Conservation (phyloP, 352 stramenopile species). For the Globisporangium polare region DNA sequence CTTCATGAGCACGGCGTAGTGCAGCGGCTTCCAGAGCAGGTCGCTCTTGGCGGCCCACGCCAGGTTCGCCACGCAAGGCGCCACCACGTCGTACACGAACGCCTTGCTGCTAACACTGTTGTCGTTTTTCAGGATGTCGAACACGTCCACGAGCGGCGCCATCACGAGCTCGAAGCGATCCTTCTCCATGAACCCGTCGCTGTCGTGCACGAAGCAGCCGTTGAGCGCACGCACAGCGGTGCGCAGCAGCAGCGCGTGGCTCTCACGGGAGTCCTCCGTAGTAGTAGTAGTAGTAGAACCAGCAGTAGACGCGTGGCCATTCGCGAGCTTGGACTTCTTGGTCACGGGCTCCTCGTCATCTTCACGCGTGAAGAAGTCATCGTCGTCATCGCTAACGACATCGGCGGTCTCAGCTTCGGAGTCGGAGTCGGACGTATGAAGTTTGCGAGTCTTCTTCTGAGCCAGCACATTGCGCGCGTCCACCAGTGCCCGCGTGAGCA, state of each 20-base stretch:
- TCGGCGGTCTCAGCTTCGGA: constrained; percentile 27
- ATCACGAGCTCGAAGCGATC: constrained; percentile 80
- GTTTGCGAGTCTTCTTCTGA: constrained; percentile 32
- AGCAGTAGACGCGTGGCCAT: constrained; percentile 10
- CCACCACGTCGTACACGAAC: constrained; percentile 69
- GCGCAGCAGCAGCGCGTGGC: constrained; percentile 43
- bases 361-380: constrained; percentile 48
- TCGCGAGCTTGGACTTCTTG: constrained; percentile 59
- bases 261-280: constrained; percentile 26
- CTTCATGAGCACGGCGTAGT: constrained; percentile 88
- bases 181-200: constrained; percentile 85
- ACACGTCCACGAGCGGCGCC: constrained; percentile 62
- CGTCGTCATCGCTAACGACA: constrained; percentile 34
- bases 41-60: constrained; percentile 86
- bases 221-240: constrained; percentile 67
- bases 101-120: constrained; percentile 23
- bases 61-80: constrained; percentile 70
- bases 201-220: constrained; percentile 85
- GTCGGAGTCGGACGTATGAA: constrained; percentile 20
- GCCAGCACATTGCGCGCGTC: constrained; percentile 49
- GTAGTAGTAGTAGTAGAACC: constrained; percentile 10
- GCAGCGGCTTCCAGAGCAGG: constrained; percentile 85
- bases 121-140: constrained; percentile 65
- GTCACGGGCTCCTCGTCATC: constrained; percentile 23
- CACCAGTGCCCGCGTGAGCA: constrained; percentile 40